Conservation (phyloP, 2,329 filamentous ascomycete species). For the Colletotrichum somersetense region DNA sequence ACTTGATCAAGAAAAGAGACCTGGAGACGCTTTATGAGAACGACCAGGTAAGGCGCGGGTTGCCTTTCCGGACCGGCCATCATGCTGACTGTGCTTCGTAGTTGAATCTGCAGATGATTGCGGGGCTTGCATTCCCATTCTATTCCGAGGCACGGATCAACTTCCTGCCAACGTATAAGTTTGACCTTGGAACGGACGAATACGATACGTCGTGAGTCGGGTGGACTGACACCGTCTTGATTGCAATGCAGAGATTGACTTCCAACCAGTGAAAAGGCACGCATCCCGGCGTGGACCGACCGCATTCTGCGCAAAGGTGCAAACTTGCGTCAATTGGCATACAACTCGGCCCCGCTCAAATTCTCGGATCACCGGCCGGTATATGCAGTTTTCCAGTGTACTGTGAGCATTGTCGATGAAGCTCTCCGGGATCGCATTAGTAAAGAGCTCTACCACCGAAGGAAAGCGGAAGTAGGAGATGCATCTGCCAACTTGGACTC, state of each 20-base stretch:
- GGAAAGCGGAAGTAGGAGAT: constrained; percentile 75
- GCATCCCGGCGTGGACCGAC: constrained; percentile 98
- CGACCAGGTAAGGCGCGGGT: constrained; percentile 73
- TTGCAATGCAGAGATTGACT: constrained; percentile 48
- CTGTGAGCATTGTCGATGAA: constrained; percentile 85
- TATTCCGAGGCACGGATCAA: constrained; percentile 91
- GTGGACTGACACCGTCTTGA: no score
- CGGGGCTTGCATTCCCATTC: constrained; percentile 87
- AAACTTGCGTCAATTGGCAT: constrained; percentile 85
- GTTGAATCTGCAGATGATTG: constrained; percentile 97
- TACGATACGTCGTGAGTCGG: constrained; percentile 87
- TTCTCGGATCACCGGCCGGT: constrained; percentile 99
- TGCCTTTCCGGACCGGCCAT: neutral
- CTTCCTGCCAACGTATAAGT: constrained; percentile 96
- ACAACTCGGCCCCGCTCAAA: constrained; percentile 82
- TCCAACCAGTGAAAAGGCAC: constrained; percentile 80
- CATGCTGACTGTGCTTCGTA: constrained; percentile 48
- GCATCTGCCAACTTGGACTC: constrained; percentile 68
- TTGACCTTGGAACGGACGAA: constrained; percentile 85
- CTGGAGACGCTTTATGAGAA: constrained; percentile 88
- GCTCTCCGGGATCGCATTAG: constrained; percentile 78
- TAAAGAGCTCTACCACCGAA: constrained; percentile 78
- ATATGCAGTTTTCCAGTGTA: constrained; percentile 88
- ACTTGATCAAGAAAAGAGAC: constrained; percentile 78
- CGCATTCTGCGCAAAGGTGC: constrained; percentile 88